Base-by-base conservation (phyloP, 2,329 filamentous ascomycete genomes). In the Proliferodiscus dingleyae region DNA sequence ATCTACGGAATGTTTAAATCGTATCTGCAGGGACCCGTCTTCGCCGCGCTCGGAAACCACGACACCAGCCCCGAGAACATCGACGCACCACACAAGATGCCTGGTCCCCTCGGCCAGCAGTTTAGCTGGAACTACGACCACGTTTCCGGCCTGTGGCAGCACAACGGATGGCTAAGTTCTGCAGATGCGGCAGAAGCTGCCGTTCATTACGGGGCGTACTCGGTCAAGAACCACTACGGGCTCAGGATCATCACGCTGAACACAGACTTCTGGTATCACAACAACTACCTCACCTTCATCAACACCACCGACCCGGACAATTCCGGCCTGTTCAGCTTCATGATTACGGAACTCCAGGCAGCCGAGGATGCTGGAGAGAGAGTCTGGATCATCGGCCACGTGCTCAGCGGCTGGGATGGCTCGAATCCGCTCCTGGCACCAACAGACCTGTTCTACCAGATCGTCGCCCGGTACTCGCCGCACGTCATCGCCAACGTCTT, bases 51-150 rank as follows among this genome's bases (percentile, higher is more conserved):
- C 1, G 77, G 78, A 2, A 80, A 80, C 50, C 77, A 80, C 46
- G 77, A 80, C 54, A 72, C 68, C 9, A 75, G 69, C 46, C 76
- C 77, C 2, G 69, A 72, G 45, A 73, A 71, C 18, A 72, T 77
- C 21, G 72, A 77, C 52, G 67, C 70, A 5, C 73, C 76, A 2
- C 71, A 78, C 51, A 71, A 60, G 23, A 62, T 81, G 7, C 75
- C 75, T 7, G 75, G 73, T 1, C 66, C 67, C 1, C 63, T 80
- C 1, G 74, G 75, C 1, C 61, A 72, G 49, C 77, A 81, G 52
- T 71, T 75, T 51, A 75, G 71, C 42, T 80, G 77, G 77, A 78
- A 79, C 52, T 78, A 74, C 52, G 66, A 77, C 21, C 75, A 79
- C 52, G 65, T 80, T 13, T 67, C 75, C n/a, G 64, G 62, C 10